Conservation (phyloP, 1,139 yeast genomes). For the Pichia norvegensis region DNA sequence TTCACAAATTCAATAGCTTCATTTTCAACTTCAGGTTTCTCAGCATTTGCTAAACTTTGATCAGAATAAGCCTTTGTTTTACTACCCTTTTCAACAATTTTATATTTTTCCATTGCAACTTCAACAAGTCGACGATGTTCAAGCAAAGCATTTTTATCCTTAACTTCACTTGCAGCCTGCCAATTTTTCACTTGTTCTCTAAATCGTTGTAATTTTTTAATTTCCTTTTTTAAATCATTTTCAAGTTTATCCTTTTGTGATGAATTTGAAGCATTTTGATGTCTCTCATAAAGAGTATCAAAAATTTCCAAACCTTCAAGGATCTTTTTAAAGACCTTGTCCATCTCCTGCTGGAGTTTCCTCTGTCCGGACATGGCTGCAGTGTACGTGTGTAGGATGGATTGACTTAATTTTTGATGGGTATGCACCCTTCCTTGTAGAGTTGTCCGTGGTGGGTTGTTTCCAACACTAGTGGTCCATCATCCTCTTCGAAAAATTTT, state of each 20-base stretch:
- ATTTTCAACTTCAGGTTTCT: constrained; percentile 44
- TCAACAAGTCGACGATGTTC: constrained; percentile 62
- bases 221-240: constrained; percentile 88
- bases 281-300: constrained; percentile 63
- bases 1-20: constrained; percentile 56
- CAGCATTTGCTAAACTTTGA: constrained; percentile 33
- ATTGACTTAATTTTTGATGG: background rate
- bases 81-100: constrained; percentile 66
- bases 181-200: constrained; percentile 77
- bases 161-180: constrained; percentile 65
- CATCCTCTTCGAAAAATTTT: constrained; percentile 5
- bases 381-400: background rate
- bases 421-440: background rate
- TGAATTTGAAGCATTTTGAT: constrained; percentile 49
- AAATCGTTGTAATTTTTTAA: constrained; percentile 87
- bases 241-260: constrained; percentile 82
- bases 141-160: constrained; percentile 56
- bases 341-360: constrained; percentile 48
- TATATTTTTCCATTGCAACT: constrained; percentile 76
- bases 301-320: constrained; percentile 65
- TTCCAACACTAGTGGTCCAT: too few relatives aligned
- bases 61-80: constrained; percentile 73
- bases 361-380: constrained; percentile 28
- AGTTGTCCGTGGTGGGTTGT: background rate
- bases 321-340: constrained; percentile 70